Conservation (phyloP, 441 rosid genomes). For the Jatropha multifida region DNA sequence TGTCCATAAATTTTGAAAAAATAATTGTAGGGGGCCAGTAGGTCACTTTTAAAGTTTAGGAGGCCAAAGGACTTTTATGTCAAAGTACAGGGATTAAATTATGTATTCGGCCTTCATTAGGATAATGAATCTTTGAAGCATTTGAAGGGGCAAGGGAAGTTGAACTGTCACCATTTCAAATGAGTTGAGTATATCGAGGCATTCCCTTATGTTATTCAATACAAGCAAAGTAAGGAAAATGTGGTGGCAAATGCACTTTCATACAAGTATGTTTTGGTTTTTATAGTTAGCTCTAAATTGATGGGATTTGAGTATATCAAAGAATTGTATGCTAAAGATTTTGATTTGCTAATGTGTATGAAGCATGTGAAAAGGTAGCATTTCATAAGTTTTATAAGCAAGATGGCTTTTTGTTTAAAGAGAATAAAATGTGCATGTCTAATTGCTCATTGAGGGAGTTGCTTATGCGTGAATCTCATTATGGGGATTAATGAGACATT, state of each 20-base stretch:
- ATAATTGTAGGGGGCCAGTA: too few relatives aligned
- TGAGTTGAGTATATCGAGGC: constrained; percentile 9
- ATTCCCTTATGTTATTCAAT: constrained; percentile 5
- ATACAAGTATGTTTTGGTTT: not conserved
- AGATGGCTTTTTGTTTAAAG: constrained; percentile 12
- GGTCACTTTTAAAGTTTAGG: too few relatives aligned
- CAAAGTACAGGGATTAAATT: too few relatives aligned
- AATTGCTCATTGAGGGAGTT: not conserved
- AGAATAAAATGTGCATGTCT: constrained; percentile 14
- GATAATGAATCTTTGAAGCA: constrained; percentile 4
- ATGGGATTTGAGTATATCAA: not conserved
- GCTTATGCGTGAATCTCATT: not conserved
- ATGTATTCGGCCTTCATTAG: not conserved
- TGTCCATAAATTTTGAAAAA: too few relatives aligned
- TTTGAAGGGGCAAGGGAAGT: not conserved
- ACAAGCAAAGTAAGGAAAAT: constrained; percentile 13
- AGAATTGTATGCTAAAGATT: not conserved
- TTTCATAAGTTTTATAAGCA: constrained; percentile 7
- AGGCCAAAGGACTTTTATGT: too few relatives aligned
- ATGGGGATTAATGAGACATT: constrained; percentile 4
- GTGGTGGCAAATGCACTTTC: not conserved
- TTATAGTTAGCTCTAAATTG: not conserved
- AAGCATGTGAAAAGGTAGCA: not conserved
- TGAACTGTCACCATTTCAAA: not conserved
- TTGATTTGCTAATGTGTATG: not conserved